Evolutionary conservation across 306 rosid species (phyloP).

Genomic region (Castanospermum australe): DNA sequence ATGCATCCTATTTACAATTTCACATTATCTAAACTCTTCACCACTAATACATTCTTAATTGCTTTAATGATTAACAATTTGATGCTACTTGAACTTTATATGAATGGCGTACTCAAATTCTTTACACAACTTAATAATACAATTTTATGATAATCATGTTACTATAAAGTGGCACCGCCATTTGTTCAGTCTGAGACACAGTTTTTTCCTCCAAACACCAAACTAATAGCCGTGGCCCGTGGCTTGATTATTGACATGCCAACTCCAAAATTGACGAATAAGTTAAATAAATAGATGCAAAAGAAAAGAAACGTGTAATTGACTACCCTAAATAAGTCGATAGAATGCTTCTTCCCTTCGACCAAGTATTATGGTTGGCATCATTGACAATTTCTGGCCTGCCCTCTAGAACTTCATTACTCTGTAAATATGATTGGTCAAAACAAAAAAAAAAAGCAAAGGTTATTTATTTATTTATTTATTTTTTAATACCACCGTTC

Average conservation of each 20-base stretch:
- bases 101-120: no score
- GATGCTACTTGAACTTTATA: no score
- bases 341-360: not conserved
- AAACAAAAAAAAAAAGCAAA: not conserved
- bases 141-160: no score
- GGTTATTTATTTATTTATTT: not conserved
- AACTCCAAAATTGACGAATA: constrained; percentile 15
- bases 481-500: not conserved
- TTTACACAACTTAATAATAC: no score
- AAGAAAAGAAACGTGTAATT: not conserved
- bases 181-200: not conserved
- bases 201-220: not conserved
- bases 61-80: no score
- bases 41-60: no score
- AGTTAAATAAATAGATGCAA: not conserved
- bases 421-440: not conserved
- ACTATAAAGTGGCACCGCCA: not conserved
- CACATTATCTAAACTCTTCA: no score
- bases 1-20: no score
- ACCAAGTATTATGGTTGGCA: not conserved
- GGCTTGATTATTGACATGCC: not conserved
- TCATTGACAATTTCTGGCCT: constrained; percentile 7
- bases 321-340: not conserved
- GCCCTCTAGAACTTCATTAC: not conserved
- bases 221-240: constrained; percentile 14